Conservation (phyloP, 1,284 basidiomycete species). For the Amylostereum chailletii region DNA sequence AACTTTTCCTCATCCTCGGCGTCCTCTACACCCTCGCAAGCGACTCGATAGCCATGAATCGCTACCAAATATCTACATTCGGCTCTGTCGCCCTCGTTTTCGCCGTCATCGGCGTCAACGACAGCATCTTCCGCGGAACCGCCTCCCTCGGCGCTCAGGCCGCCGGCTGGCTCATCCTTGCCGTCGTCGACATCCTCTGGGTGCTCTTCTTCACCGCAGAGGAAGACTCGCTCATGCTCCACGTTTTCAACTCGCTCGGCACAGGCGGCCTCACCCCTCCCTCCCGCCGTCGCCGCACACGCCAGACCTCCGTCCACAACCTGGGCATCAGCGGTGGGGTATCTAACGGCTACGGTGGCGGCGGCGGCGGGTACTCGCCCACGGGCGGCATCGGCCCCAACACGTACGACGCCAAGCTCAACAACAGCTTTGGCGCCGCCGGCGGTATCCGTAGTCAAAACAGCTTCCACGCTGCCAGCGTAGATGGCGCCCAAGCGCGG, state of each 20-base stretch:
- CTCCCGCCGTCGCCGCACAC: slow-evolving; percentile 59
- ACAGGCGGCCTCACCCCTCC: slow-evolving; percentile 81
- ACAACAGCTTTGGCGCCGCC: slow-evolving; percentile 32
- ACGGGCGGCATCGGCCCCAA: slow-evolving; percentile 48
- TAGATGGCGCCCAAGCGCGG: slow-evolving; percentile 20
- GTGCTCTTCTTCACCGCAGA: slow-evolving; percentile 94
- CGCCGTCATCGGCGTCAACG: slow-evolving; percentile 70
- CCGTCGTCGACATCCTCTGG: slow-evolving; percentile 91
- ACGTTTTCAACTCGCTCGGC: slow-evolving; percentile 81
- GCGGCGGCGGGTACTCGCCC: slow-evolving; percentile 38
- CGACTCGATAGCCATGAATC: slow-evolving; percentile 78
- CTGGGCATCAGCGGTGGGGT: slow-evolving; percentile 31
- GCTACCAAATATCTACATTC: slow-evolving; percentile 84
- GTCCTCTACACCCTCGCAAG: slow-evolving; percentile 77
- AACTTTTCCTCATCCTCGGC: slow-evolving; percentile 75
- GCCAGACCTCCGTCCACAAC: slow-evolving; percentile 49
- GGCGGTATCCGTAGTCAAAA: slow-evolving; percentile 49
- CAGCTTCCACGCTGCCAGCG: slow-evolving; percentile 45
- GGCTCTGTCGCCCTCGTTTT: slow-evolving; percentile 85
- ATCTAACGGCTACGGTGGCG: slow-evolving; percentile 54
- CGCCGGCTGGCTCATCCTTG: slow-evolving; percentile 89
- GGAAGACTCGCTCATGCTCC: slow-evolving; percentile 79
- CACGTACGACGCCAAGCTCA: slow-evolving; percentile 54
- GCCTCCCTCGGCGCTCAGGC: slow-evolving; percentile 74
- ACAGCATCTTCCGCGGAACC: slow-evolving; percentile 45